phyloP scores from a whole-genome alignment of 805 yeast genomes.

The Cyberlindnera samutprakarnensis region DNA sequence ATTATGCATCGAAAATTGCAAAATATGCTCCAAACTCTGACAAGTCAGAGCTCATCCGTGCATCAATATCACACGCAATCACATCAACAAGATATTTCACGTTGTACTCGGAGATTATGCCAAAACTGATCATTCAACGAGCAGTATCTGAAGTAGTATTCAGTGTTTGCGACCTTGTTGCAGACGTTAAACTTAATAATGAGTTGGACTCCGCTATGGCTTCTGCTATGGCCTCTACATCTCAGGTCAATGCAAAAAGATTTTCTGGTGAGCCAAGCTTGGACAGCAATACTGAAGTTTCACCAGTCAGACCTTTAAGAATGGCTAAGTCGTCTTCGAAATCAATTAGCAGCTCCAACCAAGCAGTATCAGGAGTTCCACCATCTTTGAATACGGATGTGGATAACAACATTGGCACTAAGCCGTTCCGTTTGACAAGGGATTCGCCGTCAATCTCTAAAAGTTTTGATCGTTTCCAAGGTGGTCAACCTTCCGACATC shows the following conservation, averaged over 20 bases:
- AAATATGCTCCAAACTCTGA: constrained; percentile 27
- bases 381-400: constrained; percentile 15
- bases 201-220: constrained; percentile 1
- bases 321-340: constrained; percentile 42
- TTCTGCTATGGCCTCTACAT: too few relatives aligned
- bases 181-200: constrained; percentile 39
- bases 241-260: too few relatives aligned
- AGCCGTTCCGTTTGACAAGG: constrained; percentile 1
- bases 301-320: constrained; percentile 62
- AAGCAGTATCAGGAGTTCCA: too few relatives aligned
- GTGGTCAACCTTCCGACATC: neutral
- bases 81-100: constrained; percentile 73
- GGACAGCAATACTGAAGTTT: constrained; percentile 18
- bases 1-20: constrained; percentile 25
- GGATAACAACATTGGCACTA: constrained; percentile 1
- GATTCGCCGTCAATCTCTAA: constrained; percentile 1
- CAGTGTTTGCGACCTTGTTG: constrained; percentile 52
- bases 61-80: constrained; percentile 65
- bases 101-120: constrained; percentile 54
- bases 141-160: constrained; percentile 70
- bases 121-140: constrained; percentile 63
- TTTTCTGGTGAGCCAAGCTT: too few relatives aligned
- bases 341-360: constrained; percentile 11
- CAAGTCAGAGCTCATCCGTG: constrained; percentile 44
- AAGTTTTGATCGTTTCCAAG: neutral